phyloP scores from a whole-genome alignment of 495 filamentous ascomycete species.

The Penicillium taxi region DNA sequence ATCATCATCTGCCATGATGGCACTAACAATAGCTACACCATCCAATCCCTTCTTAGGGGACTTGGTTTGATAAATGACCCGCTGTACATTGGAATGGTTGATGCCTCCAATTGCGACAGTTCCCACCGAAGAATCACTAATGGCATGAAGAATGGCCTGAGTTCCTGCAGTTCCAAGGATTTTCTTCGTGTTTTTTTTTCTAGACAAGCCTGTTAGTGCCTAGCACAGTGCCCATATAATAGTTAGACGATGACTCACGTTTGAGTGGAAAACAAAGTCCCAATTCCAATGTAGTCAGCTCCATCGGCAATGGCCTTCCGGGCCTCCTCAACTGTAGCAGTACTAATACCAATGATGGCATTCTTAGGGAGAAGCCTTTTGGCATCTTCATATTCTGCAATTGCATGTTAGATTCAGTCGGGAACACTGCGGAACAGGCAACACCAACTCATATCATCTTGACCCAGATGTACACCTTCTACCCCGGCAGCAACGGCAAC shows the following conservation, averaged over 20 bases:
- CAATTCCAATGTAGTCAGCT: conserved; percentile 83
- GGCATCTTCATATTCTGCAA: conserved; percentile 44
- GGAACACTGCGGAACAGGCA: neutral
- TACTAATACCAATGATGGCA: conserved; percentile 66
- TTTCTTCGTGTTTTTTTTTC: conserved; percentile 62
- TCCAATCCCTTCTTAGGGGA: conserved; percentile 48
- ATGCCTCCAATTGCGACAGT: conserved; percentile 85
- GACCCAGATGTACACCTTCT: conserved; percentile 89
- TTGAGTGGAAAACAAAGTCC: conserved; percentile 74
- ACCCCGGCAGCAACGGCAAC: conserved; percentile 78
- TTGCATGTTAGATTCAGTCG: neutral
- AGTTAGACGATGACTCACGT: conserved; percentile 56
- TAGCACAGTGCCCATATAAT: too few species aligned
- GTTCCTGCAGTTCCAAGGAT: conserved; percentile 79
- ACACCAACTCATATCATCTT: conserved; percentile 77
- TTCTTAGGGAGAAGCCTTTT: conserved; percentile 63
- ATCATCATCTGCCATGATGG: conserved; percentile 66
- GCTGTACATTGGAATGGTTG: conserved; percentile 66
- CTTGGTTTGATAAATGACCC: conserved; percentile 59
- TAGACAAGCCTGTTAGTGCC: too few species aligned
- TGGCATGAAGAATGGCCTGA: conserved; percentile 54
- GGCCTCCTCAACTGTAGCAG: conserved; percentile 60
- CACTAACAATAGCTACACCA: conserved; percentile 84
- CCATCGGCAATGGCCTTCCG: conserved; percentile 57
- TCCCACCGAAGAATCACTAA: conserved; percentile 35